phyloP scores from a whole-genome alignment of 2,329 filamentous ascomycete genomes.

The Didymellaceae sp. region DNA sequence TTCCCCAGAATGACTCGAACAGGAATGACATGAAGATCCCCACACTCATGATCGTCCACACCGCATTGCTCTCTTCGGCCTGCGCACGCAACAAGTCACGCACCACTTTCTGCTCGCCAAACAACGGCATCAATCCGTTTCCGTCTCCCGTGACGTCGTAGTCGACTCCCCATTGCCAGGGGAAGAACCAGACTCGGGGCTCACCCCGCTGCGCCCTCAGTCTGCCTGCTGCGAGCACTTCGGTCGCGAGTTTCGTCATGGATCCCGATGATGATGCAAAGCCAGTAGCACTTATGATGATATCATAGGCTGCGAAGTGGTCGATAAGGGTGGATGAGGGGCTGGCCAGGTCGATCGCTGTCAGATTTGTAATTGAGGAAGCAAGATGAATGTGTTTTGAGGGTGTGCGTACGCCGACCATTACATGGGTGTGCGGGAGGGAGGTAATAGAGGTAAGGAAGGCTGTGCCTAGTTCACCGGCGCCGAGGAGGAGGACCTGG shows the following conservation, averaged over 20 bases:
- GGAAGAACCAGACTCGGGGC: constrained; percentile 58
- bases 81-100: constrained; percentile 33
- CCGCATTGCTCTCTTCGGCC: constrained; percentile 44
- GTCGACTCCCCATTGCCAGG: constrained; percentile 78
- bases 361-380: constrained; percentile 44
- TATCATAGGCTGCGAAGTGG: constrained; percentile 55
- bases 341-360: constrained; percentile 53
- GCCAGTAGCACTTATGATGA: constrained; percentile 67
- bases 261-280: constrained; percentile 63
- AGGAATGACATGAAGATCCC: constrained; percentile 75
- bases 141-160: constrained; percentile 66
- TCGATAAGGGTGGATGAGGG: constrained; percentile 38
- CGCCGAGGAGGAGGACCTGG: constrained; percentile 66
- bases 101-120: constrained; percentile 67
- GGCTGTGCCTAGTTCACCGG: constrained; percentile 69
- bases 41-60: constrained; percentile 71
- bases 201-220: not conserved
- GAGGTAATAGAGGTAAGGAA: constrained; percentile 60
- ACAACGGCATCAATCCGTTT: constrained; percentile 67
- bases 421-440: constrained; percentile 57
- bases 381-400: constrained; percentile 48
- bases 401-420: constrained; percentile 61
- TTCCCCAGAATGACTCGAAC: constrained; percentile 67
- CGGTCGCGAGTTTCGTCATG: constrained; percentile 64
- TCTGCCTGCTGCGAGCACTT: constrained; percentile 58